These are phyloP conservation scores for Phytophthora pisi DNA, from an alignment of 352 stramenopile species.

Conservation along the genomic window DNA sequence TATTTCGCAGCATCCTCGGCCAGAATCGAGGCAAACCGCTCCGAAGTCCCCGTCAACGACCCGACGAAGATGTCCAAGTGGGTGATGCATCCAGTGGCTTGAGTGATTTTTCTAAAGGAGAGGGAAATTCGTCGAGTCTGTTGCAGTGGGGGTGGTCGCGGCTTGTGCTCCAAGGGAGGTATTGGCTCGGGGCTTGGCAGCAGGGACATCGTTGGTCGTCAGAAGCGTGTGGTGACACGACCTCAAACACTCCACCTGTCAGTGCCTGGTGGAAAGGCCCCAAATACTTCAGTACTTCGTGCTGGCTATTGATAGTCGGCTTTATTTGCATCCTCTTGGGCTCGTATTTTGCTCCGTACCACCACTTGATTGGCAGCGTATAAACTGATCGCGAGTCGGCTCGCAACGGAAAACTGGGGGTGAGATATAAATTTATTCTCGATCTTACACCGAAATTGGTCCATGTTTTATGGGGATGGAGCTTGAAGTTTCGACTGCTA, in stretches of 20 bases:
- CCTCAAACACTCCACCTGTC: background rate
- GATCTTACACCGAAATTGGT: background rate
- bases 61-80: conserved; percentile 88
- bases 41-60: conserved; percentile 91
- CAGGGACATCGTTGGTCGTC: background rate
- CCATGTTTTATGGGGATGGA: background rate
- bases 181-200: conserved; percentile 1
- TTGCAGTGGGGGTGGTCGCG: background rate
- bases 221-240: background rate
- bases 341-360: background rate
- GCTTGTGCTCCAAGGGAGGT: background rate
- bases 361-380: background rate
- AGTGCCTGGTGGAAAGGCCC: background rate
- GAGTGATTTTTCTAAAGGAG: conserved; percentile 5
- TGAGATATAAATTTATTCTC: background rate
- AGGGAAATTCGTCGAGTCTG: conserved; percentile 5
- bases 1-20: conserved; percentile 56
- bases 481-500: background rate
- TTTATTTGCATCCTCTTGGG: background rate
- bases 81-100: conserved; percentile 9
- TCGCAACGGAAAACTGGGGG: background rate
- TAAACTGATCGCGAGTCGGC: background rate
- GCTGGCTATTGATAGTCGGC: background rate
- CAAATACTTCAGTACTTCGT: background rate
- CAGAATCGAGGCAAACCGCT: conserved; percentile 85